Percentiles rank a stretch among this genome's conserved stretches.
These are phyloP conservation scores for Chaetomium strumarium DNA, from an alignment of 2,329 filamentous ascomycete genomes.

Conservation along the genomic window DNA sequence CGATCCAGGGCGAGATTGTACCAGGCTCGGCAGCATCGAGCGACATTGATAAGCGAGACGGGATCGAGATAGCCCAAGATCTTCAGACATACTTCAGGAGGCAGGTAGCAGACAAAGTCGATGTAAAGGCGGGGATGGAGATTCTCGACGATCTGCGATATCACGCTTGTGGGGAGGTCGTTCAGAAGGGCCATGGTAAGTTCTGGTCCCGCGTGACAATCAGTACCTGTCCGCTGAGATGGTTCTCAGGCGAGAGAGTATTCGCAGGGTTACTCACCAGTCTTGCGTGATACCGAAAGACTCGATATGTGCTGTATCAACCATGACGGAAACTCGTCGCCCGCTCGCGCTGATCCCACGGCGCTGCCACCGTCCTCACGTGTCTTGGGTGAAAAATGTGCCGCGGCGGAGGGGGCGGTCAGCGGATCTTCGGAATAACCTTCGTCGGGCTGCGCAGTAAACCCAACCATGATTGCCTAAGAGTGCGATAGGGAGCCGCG, in stretches of 20 bases:
- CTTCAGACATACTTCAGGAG: conserved; percentile 84
- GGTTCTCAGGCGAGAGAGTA: neutral
- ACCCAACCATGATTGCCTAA: conserved; percentile 22
- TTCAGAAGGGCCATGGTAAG: conserved; percentile 73
- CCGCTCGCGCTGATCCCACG: conserved; percentile 34
- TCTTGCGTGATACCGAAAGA: conserved; percentile 45
- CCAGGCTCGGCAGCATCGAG: conserved; percentile 76
- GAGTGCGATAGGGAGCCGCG: neutral
- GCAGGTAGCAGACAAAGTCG: conserved; percentile 80
- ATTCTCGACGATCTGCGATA: conserved; percentile 73
- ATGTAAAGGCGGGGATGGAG: conserved; percentile 83
- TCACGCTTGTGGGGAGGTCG: conserved; percentile 70
- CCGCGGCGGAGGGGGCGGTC: conserved; percentile 33
- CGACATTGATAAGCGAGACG: conserved; percentile 70
- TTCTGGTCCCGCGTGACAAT: conserved; percentile 45
- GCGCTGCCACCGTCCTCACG: conserved; percentile 23
- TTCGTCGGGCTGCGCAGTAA: conserved; percentile 60
- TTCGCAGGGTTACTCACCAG: conserved; percentile 33
- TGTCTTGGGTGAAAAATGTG: conserved; percentile 26
- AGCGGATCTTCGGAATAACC: conserved; percentile 77
- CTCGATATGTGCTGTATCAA: conserved; percentile 44
- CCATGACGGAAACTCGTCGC: conserved; percentile 44
- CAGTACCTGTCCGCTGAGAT: neutral
- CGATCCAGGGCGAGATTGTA: conserved; percentile 74
- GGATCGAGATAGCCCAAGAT: conserved; percentile 84